Percentiles rank a stretch among this genome's conserved stretches.
phyloP scores from a whole-genome alignment of 441 rosid genomes.

The Gossypium schwendimanii region DNA sequence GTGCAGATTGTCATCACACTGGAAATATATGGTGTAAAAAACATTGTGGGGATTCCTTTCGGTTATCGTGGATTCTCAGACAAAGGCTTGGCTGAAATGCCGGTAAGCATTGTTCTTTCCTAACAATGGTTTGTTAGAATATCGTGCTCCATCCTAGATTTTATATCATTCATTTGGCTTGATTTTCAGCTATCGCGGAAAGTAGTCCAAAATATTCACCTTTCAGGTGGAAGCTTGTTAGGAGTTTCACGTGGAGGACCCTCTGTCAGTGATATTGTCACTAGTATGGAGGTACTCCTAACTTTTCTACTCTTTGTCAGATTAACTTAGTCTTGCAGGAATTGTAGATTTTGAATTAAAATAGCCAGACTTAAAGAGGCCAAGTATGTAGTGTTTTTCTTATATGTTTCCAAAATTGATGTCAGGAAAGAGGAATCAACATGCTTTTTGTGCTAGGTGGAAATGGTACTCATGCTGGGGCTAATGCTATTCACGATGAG shows the following conservation, averaged over 20 bases:
- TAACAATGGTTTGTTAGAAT: constrained; percentile 8
- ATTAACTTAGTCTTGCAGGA: not conserved
- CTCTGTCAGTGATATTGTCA: constrained; percentile 59
- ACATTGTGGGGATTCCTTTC: constrained; percentile 87
- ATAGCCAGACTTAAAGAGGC: constrained; percentile 1
- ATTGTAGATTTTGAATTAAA: not conserved
- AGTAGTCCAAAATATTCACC: constrained; percentile 91
- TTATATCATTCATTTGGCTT: constrained; percentile 9
- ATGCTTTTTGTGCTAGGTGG: constrained; percentile 97
- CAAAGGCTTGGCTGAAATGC: constrained; percentile 67
- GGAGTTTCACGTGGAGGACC: constrained; percentile 99
- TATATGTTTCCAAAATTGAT: constrained; percentile 17
- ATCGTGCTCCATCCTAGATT: not conserved
- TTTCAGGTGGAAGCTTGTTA: constrained; percentile 93
- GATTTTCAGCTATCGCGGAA: constrained; percentile 68
- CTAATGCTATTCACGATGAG: constrained; percentile 89
- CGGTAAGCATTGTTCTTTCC: constrained; percentile 33
- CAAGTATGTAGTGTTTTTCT: constrained; percentile 10
- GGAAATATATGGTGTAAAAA: constrained; percentile 94
- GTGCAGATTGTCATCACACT: constrained; percentile 91
- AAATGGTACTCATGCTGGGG: constrained; percentile 97
- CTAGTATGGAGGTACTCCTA: constrained; percentile 62
- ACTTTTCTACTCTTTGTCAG: not conserved
- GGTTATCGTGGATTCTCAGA: constrained; percentile 86
- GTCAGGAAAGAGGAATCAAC: constrained; percentile 90